phyloP scores from a whole-genome alignment of 257 asterid genomes.

The Euphrasia confusa region DNA sequence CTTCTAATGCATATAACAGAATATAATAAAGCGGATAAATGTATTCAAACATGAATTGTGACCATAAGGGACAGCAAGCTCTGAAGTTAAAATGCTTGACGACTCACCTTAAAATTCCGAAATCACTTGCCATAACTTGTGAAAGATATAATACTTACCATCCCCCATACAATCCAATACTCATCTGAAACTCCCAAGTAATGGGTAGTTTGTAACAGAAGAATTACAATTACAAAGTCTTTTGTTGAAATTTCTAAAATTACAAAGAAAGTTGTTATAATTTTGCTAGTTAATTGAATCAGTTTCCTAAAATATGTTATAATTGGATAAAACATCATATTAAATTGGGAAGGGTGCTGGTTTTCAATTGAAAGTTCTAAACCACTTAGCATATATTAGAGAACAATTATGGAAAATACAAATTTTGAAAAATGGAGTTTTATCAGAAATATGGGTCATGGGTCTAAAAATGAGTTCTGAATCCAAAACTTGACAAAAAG shows the following conservation, averaged over 20 bases:
- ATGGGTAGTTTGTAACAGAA: neutral
- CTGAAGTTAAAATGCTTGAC: too few relatives aligned
- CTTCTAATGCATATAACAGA: too few relatives aligned
- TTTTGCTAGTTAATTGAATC: neutral
- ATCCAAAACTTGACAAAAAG: neutral
- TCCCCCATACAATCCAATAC: neutral
- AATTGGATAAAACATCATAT: neutral
- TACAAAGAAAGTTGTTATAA: neutral
- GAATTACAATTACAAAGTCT: neutral
- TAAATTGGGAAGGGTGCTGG: neutral
- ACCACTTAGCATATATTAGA: neutral
- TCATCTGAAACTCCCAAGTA: neutral
- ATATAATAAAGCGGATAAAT: too few relatives aligned
- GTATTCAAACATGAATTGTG: too few relatives aligned
- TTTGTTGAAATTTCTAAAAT: neutral
- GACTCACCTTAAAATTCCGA: neutral
- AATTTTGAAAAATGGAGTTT: too few relatives aligned
- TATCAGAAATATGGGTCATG: too few relatives aligned
- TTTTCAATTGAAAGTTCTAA: neutral
- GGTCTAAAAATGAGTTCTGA: too few relatives aligned
- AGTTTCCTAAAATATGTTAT: neutral
- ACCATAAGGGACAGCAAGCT: too few relatives aligned
- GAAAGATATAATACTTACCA: neutral
- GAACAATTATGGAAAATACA: neutral
- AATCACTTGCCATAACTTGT: constrained; percentile 3